phyloP scores from a whole-genome alignment of 2,329 filamentous ascomycete species.

The Alternaria triticina region DNA sequence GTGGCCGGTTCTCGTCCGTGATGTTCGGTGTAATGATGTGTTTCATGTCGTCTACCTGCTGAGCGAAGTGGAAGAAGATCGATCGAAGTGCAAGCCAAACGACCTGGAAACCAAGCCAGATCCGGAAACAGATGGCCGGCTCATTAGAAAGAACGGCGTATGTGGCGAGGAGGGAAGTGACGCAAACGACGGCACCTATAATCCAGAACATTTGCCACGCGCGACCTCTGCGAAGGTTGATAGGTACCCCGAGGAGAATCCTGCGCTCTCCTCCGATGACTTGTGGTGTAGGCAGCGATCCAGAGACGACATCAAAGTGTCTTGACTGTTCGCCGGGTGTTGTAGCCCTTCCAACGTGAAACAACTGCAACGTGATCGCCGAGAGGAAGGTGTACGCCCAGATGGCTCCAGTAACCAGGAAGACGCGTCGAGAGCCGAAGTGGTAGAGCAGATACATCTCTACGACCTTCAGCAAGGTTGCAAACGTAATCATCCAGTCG shows the following conservation, averaged over 20 bases:
- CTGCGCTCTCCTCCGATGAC: neutral
- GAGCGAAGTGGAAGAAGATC: neutral
- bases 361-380: neutral
- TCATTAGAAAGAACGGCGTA: neutral
- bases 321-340: neutral
- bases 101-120: neutral
- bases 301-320: neutral
- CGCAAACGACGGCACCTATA: neutral
- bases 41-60: neutral
- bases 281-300: neutral
- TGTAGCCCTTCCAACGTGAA: neutral
- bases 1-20: neutral
- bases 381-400: neutral
- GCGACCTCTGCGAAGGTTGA: neutral
- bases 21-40: neutral
- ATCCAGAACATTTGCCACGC: neutral
- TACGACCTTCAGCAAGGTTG: neutral
- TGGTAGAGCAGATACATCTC: neutral
- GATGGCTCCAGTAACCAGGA: neutral
- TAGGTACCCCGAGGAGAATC: neutral
- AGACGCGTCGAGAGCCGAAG: neutral
- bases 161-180: neutral
- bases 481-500: neutral
- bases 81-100: neutral
- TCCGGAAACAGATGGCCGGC: neutral